phyloP scores from a whole-genome alignment of 768 basidiomycete species.

The Lactarius psammicola region DNA sequence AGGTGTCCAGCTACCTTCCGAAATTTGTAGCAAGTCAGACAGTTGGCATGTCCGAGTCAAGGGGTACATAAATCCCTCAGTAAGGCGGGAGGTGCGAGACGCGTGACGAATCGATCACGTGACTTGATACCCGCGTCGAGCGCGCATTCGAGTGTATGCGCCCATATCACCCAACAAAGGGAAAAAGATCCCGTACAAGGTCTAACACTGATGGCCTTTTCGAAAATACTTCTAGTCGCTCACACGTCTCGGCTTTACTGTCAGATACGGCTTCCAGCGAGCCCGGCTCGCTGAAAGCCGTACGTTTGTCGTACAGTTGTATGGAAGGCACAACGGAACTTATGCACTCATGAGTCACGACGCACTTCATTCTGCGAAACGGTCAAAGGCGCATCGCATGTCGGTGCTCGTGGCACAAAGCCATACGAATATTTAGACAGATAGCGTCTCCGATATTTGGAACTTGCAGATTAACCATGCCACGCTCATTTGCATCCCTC shows the following conservation, averaged over 20 bases:
- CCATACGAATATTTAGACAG: slow-evolving; percentile 34
- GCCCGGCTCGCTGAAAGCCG: slow-evolving; percentile 42
- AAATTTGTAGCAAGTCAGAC: no score
- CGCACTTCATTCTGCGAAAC: slow-evolving; percentile 52
- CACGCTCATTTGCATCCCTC: slow-evolving; percentile 69
- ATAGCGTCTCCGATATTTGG: slow-evolving; percentile 61
- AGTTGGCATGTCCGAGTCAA: no score
- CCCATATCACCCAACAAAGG: no score
- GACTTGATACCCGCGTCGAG: no score
- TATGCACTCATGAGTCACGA: no score
- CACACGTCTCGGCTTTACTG: slow-evolving; percentile 45
- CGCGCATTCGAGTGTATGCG: no score
- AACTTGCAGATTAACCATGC: slow-evolving; percentile 52
- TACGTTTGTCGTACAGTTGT: slow-evolving; percentile 53
- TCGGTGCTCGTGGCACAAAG: neutral
- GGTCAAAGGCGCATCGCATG: slow-evolving; percentile 55
- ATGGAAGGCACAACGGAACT: slow-evolving; percentile 54
- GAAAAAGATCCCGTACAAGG: slow-evolving; percentile 15
- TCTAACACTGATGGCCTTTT: slow-evolving; percentile 21
- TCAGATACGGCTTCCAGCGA: slow-evolving; percentile 36
- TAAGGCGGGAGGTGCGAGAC: no score
- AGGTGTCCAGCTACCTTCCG: no score
- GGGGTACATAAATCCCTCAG: no score
- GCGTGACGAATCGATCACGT: no score
- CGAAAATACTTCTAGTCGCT: slow-evolving; percentile 31